Conservation (phyloP, 1,284 basidiomycete genomes). For the Papiliotrema terrestris region DNA sequence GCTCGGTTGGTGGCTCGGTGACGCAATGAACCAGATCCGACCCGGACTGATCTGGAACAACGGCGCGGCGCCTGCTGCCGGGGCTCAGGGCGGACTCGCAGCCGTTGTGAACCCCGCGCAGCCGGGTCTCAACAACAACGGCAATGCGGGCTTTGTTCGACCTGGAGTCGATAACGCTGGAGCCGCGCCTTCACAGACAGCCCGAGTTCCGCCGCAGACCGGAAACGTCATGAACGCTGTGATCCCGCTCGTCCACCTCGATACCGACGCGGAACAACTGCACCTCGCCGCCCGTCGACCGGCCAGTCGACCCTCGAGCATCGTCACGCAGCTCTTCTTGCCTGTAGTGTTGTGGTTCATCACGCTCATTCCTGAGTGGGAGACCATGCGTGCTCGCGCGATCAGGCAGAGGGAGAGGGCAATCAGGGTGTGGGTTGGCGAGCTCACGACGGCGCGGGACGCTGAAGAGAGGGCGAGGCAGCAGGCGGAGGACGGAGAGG, state of each 20-base stretch:
- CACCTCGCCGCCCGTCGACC: slow-evolving; percentile 14
- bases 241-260: slow-evolving; percentile 25
- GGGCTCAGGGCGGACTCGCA: neutral
- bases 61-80: neutral
- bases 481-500: neutral
- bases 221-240: neutral
- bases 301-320: slow-evolving; percentile 2
- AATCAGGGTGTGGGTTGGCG: slow-evolving; percentile 34
- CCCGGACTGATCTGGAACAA: slow-evolving; percentile 1
- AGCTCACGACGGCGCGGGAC: slow-evolving; percentile 4
- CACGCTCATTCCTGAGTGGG: slow-evolving; percentile 41
- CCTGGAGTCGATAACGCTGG: neutral
- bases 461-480: neutral
- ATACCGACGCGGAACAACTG: slow-evolving; percentile 25
- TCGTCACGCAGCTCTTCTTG: slow-evolving; percentile 33
- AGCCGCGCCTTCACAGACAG: neutral
- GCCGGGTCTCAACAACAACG: neutral
- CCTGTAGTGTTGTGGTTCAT: slow-evolving; percentile 40
- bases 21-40: slow-evolving; percentile 18
- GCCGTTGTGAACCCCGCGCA: too few relatives aligned
- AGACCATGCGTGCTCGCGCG: slow-evolving; percentile 27
- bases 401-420: slow-evolving; percentile 36
- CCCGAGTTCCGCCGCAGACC: neutral
- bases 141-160: neutral
- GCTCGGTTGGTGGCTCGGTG: slow-evolving; percentile 32